Percentiles rank a stretch among this genome's conserved stretches.
phyloP scores from a whole-genome alignment of 805 yeast genomes.

The Lipomyces orientalis region DNA sequence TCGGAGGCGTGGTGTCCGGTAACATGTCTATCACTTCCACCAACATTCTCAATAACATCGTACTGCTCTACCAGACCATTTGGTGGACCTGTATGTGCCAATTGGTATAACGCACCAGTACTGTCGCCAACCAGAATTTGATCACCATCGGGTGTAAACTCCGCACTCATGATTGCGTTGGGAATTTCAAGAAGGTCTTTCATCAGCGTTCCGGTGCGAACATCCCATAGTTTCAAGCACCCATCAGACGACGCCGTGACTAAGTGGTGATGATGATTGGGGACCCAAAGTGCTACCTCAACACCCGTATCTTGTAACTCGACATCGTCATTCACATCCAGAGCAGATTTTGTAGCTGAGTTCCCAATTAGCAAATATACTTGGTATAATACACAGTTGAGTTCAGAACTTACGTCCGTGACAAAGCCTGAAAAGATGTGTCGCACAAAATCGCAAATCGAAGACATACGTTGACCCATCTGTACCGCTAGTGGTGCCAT shows the following conservation, averaged over 20 bases:
- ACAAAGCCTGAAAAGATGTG: constrained; percentile 2
- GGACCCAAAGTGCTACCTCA: constrained; percentile 14
- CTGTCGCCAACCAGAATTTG: constrained; percentile 16
- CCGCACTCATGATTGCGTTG: constrained; percentile 15
- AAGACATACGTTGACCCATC: constrained; percentile 20
- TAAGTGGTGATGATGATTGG: neutral
- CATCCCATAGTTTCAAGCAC: constrained; percentile 21
- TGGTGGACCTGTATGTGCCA: neutral
- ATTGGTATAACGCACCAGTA: constrained; percentile 4
- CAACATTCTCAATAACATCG: too few species aligned
- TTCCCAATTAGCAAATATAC: neutral
- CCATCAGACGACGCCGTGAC: constrained; percentile 24
- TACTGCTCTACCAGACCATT: neutral
- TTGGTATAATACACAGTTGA: neutral
- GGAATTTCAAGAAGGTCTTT: constrained; percentile 8
- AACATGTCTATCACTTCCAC: too few species aligned
- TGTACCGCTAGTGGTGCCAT: constrained; percentile 13
- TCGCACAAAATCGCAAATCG: constrained; percentile 4
- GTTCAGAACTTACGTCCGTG: constrained; percentile 10
- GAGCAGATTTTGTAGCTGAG: neutral
- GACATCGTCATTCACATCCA: neutral
- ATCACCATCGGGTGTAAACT: constrained; percentile 11
- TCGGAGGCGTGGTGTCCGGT: neutral
- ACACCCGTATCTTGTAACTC: constrained; percentile 18
- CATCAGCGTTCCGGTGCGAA: constrained; percentile 16